Evolutionary conservation across 768 basidiomycete genomes (phyloP), one percentile per base, ranked within the genome.

Genomic region (Auriculariales sp.): DNA sequence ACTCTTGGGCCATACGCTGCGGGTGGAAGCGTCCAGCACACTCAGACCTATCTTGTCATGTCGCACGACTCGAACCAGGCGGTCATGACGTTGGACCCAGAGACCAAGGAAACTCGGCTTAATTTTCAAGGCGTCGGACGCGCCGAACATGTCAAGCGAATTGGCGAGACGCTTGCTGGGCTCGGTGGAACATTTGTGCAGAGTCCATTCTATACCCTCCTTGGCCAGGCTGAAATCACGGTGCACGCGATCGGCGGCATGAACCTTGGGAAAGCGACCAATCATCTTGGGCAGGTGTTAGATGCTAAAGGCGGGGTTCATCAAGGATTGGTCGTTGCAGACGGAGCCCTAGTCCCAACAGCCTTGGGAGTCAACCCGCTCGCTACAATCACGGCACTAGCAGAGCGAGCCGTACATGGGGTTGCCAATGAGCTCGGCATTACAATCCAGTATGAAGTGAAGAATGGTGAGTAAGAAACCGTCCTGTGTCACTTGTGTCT

Each of bases 91-190:
- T 35, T 49, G 14, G 33, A 35, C 10, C 33, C 33, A 14, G 48
- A 49, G 24, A 36, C 19, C 19, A n/a, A 19, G 19, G 35, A 39
- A 32, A 22, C 39, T 19, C 19, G 19, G 19, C 17, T 49, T 28
- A 28, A 24, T 11, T 49, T 35, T 14, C 33, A 34, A 9, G 48
- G 36, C 29, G 48, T 49, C 4, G 48, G 48, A 5, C 32, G 48
- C 24, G 48, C 33, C 25, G 25, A 49, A 35, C 48, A 49, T 27
- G 29, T 49, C 15, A 12, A 24, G 33, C 7, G 28, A n/a, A 25
- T 49, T 9, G 39, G 36, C 48, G 48, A 49, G 33, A 49, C 48
- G 25, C 48, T 49, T n/a, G 48, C 48, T 32, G 12, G 28, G 24
- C 33, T 49, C 14, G 36, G 36, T 11, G 48, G 48, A 19, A 49